Conservation (phyloP, 2,329 filamentous ascomycete species). For the Fusarium drepaniforme region DNA sequence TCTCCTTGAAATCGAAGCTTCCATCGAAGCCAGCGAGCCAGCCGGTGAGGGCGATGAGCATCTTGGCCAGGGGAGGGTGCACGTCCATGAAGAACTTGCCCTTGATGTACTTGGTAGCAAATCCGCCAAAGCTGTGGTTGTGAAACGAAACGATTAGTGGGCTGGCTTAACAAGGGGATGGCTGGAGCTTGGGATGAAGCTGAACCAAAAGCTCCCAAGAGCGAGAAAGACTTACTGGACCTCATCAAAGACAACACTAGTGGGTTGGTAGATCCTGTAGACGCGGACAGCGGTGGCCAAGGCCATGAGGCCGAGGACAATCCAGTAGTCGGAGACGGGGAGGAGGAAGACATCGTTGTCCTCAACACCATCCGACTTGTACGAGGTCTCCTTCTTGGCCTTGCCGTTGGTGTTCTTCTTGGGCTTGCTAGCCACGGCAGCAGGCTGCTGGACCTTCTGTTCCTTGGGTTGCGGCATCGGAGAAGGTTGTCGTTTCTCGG, state of each 20-base stretch:
- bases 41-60: conserved; percentile 94
- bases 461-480: conserved; percentile 23
- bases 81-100: conserved; percentile 99
- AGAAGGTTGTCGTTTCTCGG: conserved; percentile 37
- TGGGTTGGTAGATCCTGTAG: conserved; percentile 96
- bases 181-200: conserved; percentile 1
- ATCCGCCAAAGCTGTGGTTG: conserved; percentile 86
- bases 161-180: not conserved
- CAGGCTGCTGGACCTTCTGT: conserved; percentile 14
- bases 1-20: conserved; percentile 98
- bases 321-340: conserved; percentile 84
- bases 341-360: conserved; percentile 95
- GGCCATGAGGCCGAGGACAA: conserved; percentile 78
- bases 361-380: conserved; percentile 82
- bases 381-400: conserved; percentile 62
- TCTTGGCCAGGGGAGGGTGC: conserved; percentile 96
- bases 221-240: conserved; percentile 81
- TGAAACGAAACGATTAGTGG: conserved; percentile 26
- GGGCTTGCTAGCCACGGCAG: conserved; percentile 25
- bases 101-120: conserved; percentile 99
- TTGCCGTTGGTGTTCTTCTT: conserved; percentile 45
- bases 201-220: conserved; percentile 4
- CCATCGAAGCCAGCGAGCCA: conserved; percentile 96
- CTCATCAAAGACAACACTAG: conserved; percentile 98
- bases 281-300: conserved; percentile 84